Base-by-base conservation (phyloP, 768 basidiomycete species). In the Serendipita sp. region DNA sequence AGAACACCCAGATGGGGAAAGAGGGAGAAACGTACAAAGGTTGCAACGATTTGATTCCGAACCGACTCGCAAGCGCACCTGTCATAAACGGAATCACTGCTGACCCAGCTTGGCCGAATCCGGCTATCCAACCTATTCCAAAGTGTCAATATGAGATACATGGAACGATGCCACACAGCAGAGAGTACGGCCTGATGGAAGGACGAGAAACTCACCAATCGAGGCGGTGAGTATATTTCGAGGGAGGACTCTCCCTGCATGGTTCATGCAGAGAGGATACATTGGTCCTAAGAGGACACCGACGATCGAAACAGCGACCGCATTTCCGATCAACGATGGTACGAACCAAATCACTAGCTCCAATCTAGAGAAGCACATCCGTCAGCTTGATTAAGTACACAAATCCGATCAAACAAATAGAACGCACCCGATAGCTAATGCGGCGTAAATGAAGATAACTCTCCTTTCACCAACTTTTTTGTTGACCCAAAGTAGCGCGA, bases 281-380 rank as follows among this genome's bases (percentile, higher is more conserved):
- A 79, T 73, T 15, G 79, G 80, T 0, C 82, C 83, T 44, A 84
- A 68, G 13, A 82, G 68, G 15, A 83, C 63, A 47, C 85, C 85
- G 45, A 84, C 73, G 44, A 86, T 71, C 1, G 82, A 74, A 54
- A 81, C 78, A 11, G 79, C 76, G 3, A 85, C 73, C 0, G 81
- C 84, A 46, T 77, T 78, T 18, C 78, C 80, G 32, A 83, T 72
- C 48, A 86, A 71, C n/a, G 28, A 84, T 28, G 84, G 84, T 0
- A 83, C 80, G 34, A 85, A 76, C 87, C 88, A 90, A 44, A 89
- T 75, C 4, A 85, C 69, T 34, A 89, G 70, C 70, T 88, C 82
- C 18, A 89, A 76, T 2, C 84, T 84, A 44, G 38, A 18, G 15
- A 35, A 3, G 10, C 15, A 45, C 28, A 30, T 30, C 13, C 35